These are phyloP conservation scores for Alternaria sp. DNA, from an alignment of 2,329 filamentous ascomycete genomes.

Conservation along the genomic window DNA sequence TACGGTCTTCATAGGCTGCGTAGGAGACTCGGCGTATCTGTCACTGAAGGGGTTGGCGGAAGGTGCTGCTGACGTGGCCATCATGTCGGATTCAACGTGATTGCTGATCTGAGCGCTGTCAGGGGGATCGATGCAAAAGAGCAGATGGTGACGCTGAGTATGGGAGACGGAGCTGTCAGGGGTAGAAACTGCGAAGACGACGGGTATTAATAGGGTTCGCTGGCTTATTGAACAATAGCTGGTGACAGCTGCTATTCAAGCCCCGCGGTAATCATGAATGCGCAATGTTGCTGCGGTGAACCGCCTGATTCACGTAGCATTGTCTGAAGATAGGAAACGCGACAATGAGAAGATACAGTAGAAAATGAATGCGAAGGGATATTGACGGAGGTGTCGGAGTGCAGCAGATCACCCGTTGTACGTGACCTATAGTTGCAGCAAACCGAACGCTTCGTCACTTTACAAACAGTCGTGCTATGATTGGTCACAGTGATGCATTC, in stretches of 20 bases:
- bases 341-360: background rate
- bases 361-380: background rate
- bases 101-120: background rate
- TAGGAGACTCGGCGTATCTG: background rate
- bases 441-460: constrained; percentile 12
- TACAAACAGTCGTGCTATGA: constrained; percentile 15
- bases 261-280: constrained; percentile 1
- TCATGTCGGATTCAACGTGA: background rate
- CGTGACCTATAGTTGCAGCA: background rate
- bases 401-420: constrained; percentile 1
- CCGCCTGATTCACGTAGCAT: background rate
- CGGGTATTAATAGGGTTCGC: background rate
- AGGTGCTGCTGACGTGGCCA: background rate
- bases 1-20: background rate
- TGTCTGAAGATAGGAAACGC: background rate
- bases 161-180: background rate
- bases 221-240: background rate
- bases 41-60: constrained; percentile 17
- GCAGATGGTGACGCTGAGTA: background rate
- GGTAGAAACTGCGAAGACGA: background rate
- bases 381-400: background rate
- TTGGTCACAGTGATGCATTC: constrained; percentile 1
- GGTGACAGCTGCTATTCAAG: constrained; percentile 9
- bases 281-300: background rate
- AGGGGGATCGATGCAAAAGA: background rate